Evolutionary conservation across 2,329 filamentous ascomycete genomes (phyloP), one percentile per base, ranked within the genome.

Genomic region (Pyrenochaeta sp.): DNA sequence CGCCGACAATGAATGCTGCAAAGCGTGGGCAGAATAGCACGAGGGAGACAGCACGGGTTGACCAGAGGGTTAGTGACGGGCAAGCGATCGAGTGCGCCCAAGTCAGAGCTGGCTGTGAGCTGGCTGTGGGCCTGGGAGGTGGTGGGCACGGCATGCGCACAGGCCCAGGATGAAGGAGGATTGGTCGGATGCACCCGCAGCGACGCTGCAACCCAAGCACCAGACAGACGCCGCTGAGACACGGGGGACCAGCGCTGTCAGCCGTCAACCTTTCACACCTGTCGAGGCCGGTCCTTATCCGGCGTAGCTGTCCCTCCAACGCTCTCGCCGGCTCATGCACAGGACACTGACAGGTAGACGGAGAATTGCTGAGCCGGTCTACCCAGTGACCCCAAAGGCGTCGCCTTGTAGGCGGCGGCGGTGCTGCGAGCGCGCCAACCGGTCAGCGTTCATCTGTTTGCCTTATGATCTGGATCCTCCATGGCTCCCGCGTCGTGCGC

Each of bases 151-250:
- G 50, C 39, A 9, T 30, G 21, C 2, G 52, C 52, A 44, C 47
- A 30, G 46, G 27, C 42, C 35, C 23, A 30, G 5, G 6, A 21
- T 50, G 45, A 46, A 41, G 36, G 36, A 15, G 37, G 40, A 58
- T 58, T 56, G 50, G 53, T 45, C 45, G 39, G 11, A 46, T 20
- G 50, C 48, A 44, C 20, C 43, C 47, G 52, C 48, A 33, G 27
- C 29, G 33, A n/a, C 23, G 23, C 23, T 27, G 23, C 4, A 17
- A 31, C 15, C 21, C 29, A 21, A 39, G n/a, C 17, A 31, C 15
- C 27, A 17, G 17, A 35, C 42, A 35, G 30, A 31, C 41, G 41
- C 29, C 29, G 29, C 41, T 20, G 35, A 37, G 35, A 37, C 41
- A 44, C 23, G 17, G 31, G 30, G 43, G 43, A 45, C 29, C 20